phyloP scores from a whole-genome alignment of 768 basidiomycete species.

The Cystoderma amianthinum region DNA sequence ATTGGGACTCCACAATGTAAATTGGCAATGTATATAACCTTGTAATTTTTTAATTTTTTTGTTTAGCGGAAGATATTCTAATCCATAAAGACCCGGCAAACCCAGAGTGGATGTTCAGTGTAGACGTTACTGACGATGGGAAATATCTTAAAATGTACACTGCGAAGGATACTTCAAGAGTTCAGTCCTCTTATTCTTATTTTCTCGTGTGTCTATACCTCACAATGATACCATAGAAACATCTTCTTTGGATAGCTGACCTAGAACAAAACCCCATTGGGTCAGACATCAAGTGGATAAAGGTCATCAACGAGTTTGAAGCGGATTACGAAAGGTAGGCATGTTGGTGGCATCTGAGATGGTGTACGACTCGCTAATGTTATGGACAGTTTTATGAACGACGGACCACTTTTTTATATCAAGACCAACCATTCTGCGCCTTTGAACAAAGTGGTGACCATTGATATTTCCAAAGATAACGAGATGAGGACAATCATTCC shows the following conservation, averaged over 20 bases:
- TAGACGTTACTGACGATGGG: constrained; percentile 55
- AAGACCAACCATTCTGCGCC: constrained; percentile 62
- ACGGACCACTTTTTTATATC: constrained; percentile 56
- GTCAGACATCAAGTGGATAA: constrained; percentile 64
- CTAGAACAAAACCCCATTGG: constrained; percentile 53
- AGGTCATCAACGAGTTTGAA: constrained; percentile 63
- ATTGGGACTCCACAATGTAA: constrained; percentile 66
- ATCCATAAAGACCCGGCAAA: constrained; percentile 58
- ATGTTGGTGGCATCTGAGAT: constrained; percentile 2
- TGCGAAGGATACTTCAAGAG: constrained; percentile 56
- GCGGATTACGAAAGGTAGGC: constrained; percentile 60
- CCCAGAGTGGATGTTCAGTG: constrained; percentile 59
- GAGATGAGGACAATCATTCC: constrained; percentile 57
- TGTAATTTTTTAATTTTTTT: constrained; percentile 1
- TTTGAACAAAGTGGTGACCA: constrained; percentile 55
- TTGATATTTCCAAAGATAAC: constrained; percentile 50
- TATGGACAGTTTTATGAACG: constrained; percentile 49
- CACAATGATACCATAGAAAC: constrained; percentile 40
- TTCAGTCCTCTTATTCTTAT: constrained; percentile 19
- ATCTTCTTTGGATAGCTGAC: constrained; percentile 69
- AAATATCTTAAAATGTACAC: constrained; percentile 54
- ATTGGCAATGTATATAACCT: constrained; percentile 9
- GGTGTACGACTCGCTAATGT: constrained; percentile 3
- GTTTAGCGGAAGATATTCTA: constrained; percentile 59
- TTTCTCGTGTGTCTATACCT: background rate